These are phyloP conservation scores for Apiotrichum siamense DNA, from an alignment of 1,284 basidiomycete genomes.

Conservation along the genomic window DNA sequence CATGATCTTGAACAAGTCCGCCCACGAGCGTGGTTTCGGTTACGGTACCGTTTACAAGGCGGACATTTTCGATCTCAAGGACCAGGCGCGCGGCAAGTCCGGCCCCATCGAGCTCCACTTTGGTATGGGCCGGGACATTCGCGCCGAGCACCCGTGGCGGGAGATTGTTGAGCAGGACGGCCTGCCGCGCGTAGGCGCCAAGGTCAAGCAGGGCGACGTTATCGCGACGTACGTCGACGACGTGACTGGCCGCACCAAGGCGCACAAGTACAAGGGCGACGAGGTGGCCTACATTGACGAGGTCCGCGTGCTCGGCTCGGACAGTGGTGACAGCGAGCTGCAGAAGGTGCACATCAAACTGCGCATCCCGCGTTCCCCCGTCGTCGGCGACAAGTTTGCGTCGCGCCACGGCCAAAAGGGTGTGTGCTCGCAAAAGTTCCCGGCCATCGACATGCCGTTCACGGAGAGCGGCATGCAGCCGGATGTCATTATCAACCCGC, in stretches of 20 bases:
- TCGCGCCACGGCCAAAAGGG: conserved; percentile 99
- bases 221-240: conserved; percentile 83
- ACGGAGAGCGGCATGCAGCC: conserved; percentile 98
- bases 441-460: conserved; percentile 97
- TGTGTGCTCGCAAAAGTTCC: conserved; percentile 99
- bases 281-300: conserved; percentile 86
- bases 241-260: conserved; percentile 71
- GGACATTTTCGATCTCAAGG: conserved; percentile 83
- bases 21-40: conserved; percentile 94
- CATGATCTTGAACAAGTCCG: conserved; percentile 99
- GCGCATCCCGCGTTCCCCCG: conserved; percentile 87
- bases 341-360: conserved; percentile 93
- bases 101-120: conserved; percentile 66
- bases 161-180: conserved; percentile 78
- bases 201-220: conserved; percentile 67
- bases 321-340: conserved; percentile 77
- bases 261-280: conserved; percentile 96
- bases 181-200: conserved; percentile 69
- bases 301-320: conserved; percentile 84
- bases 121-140: conserved; percentile 74
- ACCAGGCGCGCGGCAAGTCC: conserved; percentile 62
- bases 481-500: conserved; percentile 99
- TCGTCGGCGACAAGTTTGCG: conserved; percentile 99
- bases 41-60: conserved; percentile 98
- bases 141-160: conserved; percentile 55